These are phyloP conservation scores for Entomortierella lignicola DNA, from an alignment of 192 early-diverging fungal species.

Conservation along the genomic window DNA sequence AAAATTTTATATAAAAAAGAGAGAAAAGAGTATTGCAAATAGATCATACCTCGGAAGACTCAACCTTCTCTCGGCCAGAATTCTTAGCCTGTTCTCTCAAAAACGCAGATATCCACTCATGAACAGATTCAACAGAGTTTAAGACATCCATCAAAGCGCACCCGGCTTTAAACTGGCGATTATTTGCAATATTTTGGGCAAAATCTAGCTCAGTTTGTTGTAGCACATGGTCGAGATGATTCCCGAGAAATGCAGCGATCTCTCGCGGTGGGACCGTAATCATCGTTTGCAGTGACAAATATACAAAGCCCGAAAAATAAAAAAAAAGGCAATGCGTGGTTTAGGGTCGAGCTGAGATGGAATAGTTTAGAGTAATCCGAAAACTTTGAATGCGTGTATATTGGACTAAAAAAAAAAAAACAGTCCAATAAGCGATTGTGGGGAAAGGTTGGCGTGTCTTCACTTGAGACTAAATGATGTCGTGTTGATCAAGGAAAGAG, in stretches of 20 bases:
- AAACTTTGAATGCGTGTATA: background rate
- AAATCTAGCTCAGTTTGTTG: slow-evolving; percentile 34
- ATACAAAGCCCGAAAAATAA: background rate
- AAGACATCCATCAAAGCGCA: slow-evolving; percentile 49
- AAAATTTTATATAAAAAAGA: background rate
- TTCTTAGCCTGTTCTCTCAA: slow-evolving; percentile 7
- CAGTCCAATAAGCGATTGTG: background rate
- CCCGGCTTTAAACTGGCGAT: slow-evolving; percentile 31
- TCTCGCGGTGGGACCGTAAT: slow-evolving; percentile 50
- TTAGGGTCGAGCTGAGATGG: background rate
- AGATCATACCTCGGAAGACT: slow-evolving; percentile 23
- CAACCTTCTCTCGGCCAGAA: background rate
- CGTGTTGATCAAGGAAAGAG: too few species aligned
- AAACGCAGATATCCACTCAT: slow-evolving; percentile 20
- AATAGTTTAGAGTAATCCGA: background rate
- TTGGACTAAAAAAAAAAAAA: background rate
- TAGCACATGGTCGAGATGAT: slow-evolving; percentile 49
- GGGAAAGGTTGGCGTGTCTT: too few species aligned
- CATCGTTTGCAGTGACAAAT: slow-evolving; percentile 15
- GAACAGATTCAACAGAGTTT: slow-evolving; percentile 36
- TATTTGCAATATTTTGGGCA: slow-evolving; percentile 24
- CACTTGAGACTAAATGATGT: too few species aligned
- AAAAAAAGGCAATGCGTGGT: background rate
- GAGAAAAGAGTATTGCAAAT: background rate
- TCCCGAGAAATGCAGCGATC: slow-evolving; percentile 46